phyloP scores from a whole-genome alignment of 345 rosid genomes.

The Diplotaxis tenuifolia region DNA sequence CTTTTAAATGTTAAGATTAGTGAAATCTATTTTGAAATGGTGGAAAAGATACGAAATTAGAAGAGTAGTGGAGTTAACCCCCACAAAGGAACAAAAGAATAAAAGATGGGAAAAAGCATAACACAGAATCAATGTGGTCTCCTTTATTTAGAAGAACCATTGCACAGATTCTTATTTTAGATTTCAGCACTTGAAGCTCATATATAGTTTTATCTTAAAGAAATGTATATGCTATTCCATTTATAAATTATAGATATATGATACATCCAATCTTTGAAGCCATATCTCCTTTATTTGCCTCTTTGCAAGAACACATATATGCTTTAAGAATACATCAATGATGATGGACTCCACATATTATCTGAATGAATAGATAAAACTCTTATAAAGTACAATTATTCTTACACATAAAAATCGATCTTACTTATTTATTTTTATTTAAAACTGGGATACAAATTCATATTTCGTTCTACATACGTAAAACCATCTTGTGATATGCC shows the following conservation, averaged over 20 bases:
- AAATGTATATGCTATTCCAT: conserved; percentile 13
- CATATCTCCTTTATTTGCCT: conserved; percentile 12
- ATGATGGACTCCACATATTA: conserved; percentile 17
- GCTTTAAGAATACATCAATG: conserved; percentile 29
- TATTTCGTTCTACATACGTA: background rate
- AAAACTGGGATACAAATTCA: background rate
- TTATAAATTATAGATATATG: conserved; percentile 1
- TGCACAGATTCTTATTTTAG: conserved; percentile 18
- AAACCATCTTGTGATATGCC: background rate
- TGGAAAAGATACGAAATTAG: background rate
- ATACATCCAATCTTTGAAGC: conserved; percentile 19
- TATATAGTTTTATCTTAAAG: background rate
- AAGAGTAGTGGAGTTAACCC: conserved; percentile 34
- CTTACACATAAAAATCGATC: conserved; percentile 8
- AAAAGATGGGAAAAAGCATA: conserved; percentile 34
- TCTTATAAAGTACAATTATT: conserved; percentile 29
- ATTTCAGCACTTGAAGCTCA: conserved; percentile 9
- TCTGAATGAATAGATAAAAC: conserved; percentile 22
- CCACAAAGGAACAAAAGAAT: conserved; percentile 42
- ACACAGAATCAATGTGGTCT: conserved; percentile 36
- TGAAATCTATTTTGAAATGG: background rate
- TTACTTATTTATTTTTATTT: background rate
- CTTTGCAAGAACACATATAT: conserved; percentile 19
- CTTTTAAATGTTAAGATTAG: background rate
- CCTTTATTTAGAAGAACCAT: conserved; percentile 31